Evolutionary conservation across 108 stramenopile species (phyloP).

Genomic region (Poteriospumella lacustris): DNA sequence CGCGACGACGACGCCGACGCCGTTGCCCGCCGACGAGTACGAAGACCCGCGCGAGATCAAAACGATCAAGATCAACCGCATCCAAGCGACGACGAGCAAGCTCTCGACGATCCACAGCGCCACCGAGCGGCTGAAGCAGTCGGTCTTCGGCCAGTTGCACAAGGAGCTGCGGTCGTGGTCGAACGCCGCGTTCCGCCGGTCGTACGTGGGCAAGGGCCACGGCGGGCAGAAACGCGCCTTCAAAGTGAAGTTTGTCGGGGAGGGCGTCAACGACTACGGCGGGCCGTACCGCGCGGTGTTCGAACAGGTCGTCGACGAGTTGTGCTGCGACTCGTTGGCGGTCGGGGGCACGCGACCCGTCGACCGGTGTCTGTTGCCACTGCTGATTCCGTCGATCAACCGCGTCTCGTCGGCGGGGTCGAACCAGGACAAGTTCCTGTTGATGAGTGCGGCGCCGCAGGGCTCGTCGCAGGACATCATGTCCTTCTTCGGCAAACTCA

Average conservation of each 20-base stretch:
- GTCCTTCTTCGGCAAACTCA: constrained; percentile 80
- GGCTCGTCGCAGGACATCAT: constrained; percentile 65
- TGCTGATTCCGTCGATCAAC: constrained; percentile 37
- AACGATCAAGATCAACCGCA: constrained; percentile 77
- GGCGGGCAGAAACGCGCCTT: constrained; percentile 92
- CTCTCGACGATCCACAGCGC: constrained; percentile 29
- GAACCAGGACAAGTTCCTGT: constrained; percentile 55
- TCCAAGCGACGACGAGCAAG: constrained; percentile 68
- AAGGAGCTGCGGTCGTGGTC: constrained; percentile 78
- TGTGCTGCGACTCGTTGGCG: constrained; percentile 43
- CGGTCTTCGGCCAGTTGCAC: constrained; percentile 86
- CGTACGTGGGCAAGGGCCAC: constrained; percentile 86
- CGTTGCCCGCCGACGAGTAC: constrained; percentile 90
- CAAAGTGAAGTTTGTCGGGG: constrained; percentile 88
- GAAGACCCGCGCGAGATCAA: constrained; percentile 85
- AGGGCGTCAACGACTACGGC: constrained; percentile 96
- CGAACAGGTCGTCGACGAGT: constrained; percentile 78
- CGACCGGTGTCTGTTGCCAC: constrained; percentile 39
- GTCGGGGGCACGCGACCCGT: neutral
- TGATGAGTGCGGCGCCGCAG: constrained; percentile 51
- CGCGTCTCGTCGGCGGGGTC: constrained; percentile 38
- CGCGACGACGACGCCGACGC: constrained; percentile 81
- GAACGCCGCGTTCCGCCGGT: constrained; percentile 74
- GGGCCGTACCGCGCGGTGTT: constrained; percentile 93
- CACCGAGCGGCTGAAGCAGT: constrained; percentile 61